These are phyloP conservation scores for Garcileccinum viscosum DNA, from an alignment of 1,284 basidiomycete genomes.

Conservation along the genomic window DNA sequence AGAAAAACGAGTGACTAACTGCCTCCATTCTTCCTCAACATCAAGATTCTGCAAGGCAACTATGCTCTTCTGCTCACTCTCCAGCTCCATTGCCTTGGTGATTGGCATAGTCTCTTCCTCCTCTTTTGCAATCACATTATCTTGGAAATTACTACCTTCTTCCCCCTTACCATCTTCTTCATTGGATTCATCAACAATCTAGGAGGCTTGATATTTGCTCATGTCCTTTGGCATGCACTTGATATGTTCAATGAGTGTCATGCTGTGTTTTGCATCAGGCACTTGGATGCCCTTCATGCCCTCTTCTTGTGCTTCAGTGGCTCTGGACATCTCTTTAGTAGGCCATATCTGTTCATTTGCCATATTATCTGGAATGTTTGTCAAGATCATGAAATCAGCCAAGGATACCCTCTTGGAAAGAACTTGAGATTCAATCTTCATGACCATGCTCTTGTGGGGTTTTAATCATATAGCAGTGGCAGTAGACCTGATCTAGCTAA, in stretches of 20 bases:
- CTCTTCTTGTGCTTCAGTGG: conserved; percentile 38
- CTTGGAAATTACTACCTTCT: conserved; percentile 26
- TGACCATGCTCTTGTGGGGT: conserved; percentile 43
- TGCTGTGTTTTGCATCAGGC: conserved; percentile 70
- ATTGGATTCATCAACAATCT: conserved; percentile 86
- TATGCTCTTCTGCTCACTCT: conserved; percentile 52
- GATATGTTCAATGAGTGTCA: conserved; percentile 77
- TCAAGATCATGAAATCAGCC: conserved; percentile 89
- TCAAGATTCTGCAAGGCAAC: conserved; percentile 82
- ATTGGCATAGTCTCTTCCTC: conserved; percentile 49
- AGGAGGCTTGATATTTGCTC: conserved; percentile 92
- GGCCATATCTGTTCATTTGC: conserved; percentile 99
- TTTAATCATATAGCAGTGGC: conserved; percentile 54
- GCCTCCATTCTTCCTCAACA: conserved; percentile 81
- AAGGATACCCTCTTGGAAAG: conserved; percentile 70
- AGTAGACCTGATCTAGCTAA: conserved; percentile 64
- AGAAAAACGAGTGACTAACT: conserved; percentile 56
- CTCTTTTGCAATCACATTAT: conserved; percentile 52
- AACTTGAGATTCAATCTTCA: conserved; percentile 71
- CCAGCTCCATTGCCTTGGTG: conserved; percentile 68
- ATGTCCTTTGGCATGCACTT: conserved; percentile 87
- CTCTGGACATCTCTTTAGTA: conserved; percentile 87
- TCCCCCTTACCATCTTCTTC: conserved; percentile 60
- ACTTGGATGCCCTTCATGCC: conserved; percentile 38
- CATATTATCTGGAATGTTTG: conserved; percentile 88